A percentile compares a stretch with the other conserved stretches of the same genome.
Evolutionary conservation across 129 eudicot genomes (phyloP).

Genomic region (Chrysanthemum lavandulifolium): DNA sequence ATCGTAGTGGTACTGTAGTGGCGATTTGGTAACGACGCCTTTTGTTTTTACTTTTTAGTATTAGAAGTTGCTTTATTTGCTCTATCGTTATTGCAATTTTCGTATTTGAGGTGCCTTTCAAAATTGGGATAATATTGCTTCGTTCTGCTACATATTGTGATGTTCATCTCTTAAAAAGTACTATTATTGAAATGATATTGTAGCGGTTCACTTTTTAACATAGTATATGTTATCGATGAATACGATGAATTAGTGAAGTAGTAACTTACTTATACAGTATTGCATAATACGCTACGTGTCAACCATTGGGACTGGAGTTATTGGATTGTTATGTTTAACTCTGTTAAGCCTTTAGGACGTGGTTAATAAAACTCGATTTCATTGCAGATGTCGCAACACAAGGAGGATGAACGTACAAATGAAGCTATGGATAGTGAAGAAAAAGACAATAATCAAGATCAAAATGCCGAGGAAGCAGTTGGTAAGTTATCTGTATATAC

Average conservation of each 20-base stretch:
- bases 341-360: not conserved
- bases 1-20: too few relatives aligned
- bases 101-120: too few relatives aligned
- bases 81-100: too few relatives aligned
- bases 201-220: too few relatives aligned
- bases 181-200: too few relatives aligned
- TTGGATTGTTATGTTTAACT: conserved; percentile 3
- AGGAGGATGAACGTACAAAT: conserved; percentile 11
- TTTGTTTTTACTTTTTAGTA: too few relatives aligned
- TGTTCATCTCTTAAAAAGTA: too few relatives aligned
- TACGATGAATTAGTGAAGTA: not conserved
- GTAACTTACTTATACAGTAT: not conserved
- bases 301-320: conserved; percentile 1
- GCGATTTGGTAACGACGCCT: too few relatives aligned
- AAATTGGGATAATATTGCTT: too few relatives aligned
- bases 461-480: conserved; percentile 27
- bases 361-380: not conserved
- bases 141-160: too few relatives aligned
- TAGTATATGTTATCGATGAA: not conserved
- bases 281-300: not conserved
- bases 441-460: conserved; percentile 23
- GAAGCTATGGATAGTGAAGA: conserved; percentile 13
- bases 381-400: conserved; percentile 32
- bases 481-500: conserved; percentile 15
- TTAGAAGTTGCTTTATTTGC: too few relatives aligned